These are phyloP conservation scores for Toxicodendron radicans DNA, from an alignment of 345 rosid genomes.

Conservation along the genomic window DNA sequence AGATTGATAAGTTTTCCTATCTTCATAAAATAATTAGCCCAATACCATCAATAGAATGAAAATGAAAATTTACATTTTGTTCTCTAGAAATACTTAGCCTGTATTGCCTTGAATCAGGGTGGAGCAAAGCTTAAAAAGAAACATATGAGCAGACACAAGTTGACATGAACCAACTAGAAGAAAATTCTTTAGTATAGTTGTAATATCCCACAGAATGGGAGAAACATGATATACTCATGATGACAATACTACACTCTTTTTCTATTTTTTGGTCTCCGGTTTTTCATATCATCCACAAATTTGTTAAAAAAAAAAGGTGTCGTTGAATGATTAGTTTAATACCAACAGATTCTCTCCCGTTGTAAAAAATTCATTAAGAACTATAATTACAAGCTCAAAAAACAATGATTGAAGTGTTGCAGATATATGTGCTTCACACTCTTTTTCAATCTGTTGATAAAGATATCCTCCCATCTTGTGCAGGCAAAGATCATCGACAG, in stretches of 20 bases:
- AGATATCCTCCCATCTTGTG: conserved; percentile 92
- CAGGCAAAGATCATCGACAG: conserved; percentile 87
- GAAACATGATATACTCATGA: neutral
- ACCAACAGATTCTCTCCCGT: neutral
- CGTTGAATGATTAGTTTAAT: neutral
- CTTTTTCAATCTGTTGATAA: conserved; percentile 81
- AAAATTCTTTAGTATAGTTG: neutral
- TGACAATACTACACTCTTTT: neutral
- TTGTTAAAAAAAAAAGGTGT: neutral
- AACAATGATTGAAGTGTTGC: conserved; percentile 72
- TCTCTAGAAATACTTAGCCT: too few species aligned
- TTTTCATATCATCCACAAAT: neutral
- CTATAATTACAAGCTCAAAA: neutral
- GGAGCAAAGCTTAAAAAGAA: neutral
- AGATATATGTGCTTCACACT: conserved; percentile 80
- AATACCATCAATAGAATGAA: too few species aligned
- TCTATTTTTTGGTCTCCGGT: neutral
- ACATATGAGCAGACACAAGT: conserved; percentile 1
- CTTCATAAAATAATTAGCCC: too few species aligned
- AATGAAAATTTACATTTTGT: too few species aligned
- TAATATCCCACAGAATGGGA: conserved; percentile 2
- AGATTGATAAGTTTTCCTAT: too few species aligned
- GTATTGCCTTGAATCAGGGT: neutral
- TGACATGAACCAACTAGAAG: neutral
- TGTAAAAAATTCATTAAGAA: too few species aligned